Evolutionary conservation across 164 flowering plant species (phyloP).

Genomic region (Aristolochia fimbriata): DNA sequence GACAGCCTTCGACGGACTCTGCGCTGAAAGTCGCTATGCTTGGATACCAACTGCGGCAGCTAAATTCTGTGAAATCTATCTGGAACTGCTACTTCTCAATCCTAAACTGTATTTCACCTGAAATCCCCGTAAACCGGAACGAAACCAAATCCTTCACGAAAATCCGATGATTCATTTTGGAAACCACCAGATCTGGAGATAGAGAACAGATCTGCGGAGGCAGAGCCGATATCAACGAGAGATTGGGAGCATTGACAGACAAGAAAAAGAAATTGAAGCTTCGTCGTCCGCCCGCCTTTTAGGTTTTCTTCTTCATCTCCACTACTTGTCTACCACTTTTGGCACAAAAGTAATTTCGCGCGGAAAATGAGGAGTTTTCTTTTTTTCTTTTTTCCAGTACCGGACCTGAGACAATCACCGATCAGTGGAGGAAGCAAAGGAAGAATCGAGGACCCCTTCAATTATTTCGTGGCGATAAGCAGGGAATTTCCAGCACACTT

Average conservation of each 20-base stretch:
- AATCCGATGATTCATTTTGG: slow-evolving; percentile 3
- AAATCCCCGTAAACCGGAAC: background rate
- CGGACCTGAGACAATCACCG: background rate
- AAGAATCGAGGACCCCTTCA: slow-evolving; percentile 7
- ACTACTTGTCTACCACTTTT: background rate
- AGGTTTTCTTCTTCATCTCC: background rate
- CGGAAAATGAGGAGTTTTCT: background rate
- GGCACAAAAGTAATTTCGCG: slow-evolving; percentile 1
- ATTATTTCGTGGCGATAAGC: slow-evolving; percentile 1
- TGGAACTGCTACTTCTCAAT: slow-evolving; percentile 1
- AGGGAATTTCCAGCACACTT: slow-evolving; percentile 3
- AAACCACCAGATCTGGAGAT: slow-evolving; percentile 3
- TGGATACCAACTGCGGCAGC: no score
- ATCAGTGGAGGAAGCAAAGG: slow-evolving; percentile 1
- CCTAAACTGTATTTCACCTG: background rate
- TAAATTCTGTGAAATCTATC: background rate
- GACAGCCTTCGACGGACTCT: no score
- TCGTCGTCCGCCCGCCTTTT: background rate
- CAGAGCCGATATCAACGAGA: background rate
- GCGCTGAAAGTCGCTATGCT: no score
- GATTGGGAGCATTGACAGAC: no score
- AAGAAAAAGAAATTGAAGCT: no score
- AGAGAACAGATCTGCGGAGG: background rate
- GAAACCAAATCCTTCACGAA: background rate
- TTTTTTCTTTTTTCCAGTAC: background rate